Conservation (phyloP, 1,284 basidiomycete species). For the Coriolopsis trogii region DNA sequence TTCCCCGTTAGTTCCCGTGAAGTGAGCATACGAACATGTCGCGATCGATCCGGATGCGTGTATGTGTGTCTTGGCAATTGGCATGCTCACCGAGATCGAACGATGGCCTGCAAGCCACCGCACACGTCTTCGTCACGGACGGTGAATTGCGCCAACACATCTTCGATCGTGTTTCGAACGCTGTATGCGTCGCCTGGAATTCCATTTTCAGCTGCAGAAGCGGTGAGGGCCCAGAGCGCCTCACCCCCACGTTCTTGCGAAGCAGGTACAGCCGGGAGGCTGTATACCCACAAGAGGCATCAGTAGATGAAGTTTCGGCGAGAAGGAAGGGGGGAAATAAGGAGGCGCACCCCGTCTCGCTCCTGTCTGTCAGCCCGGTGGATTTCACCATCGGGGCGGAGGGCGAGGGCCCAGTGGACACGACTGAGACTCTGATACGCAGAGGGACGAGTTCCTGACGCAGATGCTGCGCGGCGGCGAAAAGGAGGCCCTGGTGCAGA, state of each 20-base stretch:
- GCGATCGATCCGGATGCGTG: too few relatives aligned
- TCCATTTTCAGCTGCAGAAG: slow-evolving; percentile 1
- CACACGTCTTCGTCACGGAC: slow-evolving; percentile 22
- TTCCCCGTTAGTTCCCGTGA: neutral
- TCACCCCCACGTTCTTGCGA: slow-evolving; percentile 10
- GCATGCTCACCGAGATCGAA: slow-evolving; percentile 23
- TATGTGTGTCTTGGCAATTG: neutral
- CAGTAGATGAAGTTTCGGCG: neutral
- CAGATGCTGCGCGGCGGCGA: slow-evolving; percentile 25
- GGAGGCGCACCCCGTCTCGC: slow-evolving; percentile 7
- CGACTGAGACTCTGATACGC: slow-evolving; percentile 31
- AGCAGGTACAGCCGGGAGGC: neutral
- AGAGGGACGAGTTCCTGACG: slow-evolving; percentile 23
- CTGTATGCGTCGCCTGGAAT: slow-evolving; percentile 5
- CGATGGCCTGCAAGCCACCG: slow-evolving; percentile 13
- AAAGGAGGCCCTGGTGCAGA: slow-evolving; percentile 16
- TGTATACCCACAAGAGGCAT: slow-evolving; percentile 7
- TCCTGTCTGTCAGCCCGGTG: neutral
- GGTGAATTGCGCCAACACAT: slow-evolving; percentile 11
- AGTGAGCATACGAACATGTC: too few relatives aligned
- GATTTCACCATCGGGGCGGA: slow-evolving; percentile 15
- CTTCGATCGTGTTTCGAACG: slow-evolving; percentile 14
- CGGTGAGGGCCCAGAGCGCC: neutral
- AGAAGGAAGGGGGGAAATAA: neutral
- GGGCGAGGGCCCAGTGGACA: slow-evolving; percentile 29